phyloP scores from a whole-genome alignment of 768 basidiomycete genomes.

The Ephemerocybe angulata region DNA sequence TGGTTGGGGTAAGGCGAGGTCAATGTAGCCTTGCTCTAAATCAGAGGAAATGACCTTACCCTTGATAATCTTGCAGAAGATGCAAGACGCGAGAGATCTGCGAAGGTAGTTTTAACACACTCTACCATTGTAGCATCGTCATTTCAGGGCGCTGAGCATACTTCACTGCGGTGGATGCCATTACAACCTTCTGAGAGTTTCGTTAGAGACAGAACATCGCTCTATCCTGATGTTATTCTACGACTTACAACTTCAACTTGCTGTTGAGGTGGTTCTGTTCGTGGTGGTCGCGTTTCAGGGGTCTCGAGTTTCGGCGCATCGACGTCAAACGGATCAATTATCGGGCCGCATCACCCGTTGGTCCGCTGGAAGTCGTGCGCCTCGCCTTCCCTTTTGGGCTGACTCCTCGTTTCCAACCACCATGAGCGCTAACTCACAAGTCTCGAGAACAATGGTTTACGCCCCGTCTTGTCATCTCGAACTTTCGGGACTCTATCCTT shows the following conservation, averaged over 20 bases:
- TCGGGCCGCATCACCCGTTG: no score
- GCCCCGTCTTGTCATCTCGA: background rate
- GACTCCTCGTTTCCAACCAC: no score
- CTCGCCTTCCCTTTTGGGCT: no score
- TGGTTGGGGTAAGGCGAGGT: conserved; percentile 25
- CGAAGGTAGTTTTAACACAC: background rate
- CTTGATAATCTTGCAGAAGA: conserved; percentile 96
- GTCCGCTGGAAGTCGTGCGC: no score
- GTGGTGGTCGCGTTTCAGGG: no score
- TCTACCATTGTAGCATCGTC: background rate
- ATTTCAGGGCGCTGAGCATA: background rate
- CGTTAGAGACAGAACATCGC: background rate
- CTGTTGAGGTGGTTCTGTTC: no score
- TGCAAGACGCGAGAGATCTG: conserved; percentile 63
- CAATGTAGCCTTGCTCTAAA: background rate
- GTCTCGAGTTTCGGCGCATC: no score
- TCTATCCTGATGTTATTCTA: background rate
- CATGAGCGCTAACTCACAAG: no score
- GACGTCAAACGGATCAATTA: no score
- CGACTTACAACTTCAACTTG: background rate
- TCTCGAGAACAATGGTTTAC: no score
- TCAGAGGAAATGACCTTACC: conserved; percentile 38
- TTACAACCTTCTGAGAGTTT: background rate
- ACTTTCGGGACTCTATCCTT: background rate
- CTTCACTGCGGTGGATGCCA: background rate